phyloP scores from a whole-genome alignment of 2,329 filamentous ascomycete species.

The Botrytis aclada region DNA sequence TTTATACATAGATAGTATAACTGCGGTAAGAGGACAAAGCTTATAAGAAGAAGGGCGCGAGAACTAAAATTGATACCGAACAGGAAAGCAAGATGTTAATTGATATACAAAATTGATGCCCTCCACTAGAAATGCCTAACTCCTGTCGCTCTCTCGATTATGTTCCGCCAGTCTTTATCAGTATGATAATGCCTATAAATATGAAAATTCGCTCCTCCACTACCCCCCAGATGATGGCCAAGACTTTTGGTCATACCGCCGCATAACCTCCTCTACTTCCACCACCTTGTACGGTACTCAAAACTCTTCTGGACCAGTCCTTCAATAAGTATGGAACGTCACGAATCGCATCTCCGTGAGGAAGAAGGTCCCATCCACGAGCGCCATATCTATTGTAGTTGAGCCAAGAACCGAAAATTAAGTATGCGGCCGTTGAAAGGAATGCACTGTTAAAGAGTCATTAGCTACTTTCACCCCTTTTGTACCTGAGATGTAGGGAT shows the following conservation, averaged over 20 bases:
- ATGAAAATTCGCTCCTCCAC: neutral
- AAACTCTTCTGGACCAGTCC: conserved; percentile 77
- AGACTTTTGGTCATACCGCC: conserved; percentile 55
- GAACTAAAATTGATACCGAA: neutral
- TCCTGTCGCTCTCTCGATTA: conserved; percentile 8
- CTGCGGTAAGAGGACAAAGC: neutral
- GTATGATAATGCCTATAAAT: neutral
- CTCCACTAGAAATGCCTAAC: conserved; percentile 6
- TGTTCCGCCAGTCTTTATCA: neutral
- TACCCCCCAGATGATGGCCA: neutral
- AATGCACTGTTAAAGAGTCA: conserved; percentile 63
- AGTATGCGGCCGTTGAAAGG: conserved; percentile 79
- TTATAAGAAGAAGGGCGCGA: neutral
- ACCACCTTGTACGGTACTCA: conserved; percentile 80
- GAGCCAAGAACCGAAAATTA: conserved; percentile 97
- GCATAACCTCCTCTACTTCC: conserved; percentile 90
- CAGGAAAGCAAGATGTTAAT: neutral
- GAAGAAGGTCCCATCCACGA: conserved; percentile 89
- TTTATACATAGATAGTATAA: neutral
- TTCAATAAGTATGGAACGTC: conserved; percentile 90
- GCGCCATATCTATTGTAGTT: conserved; percentile 98
- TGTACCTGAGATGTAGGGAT: neutral
- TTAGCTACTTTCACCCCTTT: conserved; percentile 14
- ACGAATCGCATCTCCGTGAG: conserved; percentile 86
- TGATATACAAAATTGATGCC: conserved; percentile 12